Evolutionary conservation across 352 stramenopile genomes (phyloP), one percentile per base, ranked within the genome.

Genomic region (Globisporangium recalcitrans): DNA sequence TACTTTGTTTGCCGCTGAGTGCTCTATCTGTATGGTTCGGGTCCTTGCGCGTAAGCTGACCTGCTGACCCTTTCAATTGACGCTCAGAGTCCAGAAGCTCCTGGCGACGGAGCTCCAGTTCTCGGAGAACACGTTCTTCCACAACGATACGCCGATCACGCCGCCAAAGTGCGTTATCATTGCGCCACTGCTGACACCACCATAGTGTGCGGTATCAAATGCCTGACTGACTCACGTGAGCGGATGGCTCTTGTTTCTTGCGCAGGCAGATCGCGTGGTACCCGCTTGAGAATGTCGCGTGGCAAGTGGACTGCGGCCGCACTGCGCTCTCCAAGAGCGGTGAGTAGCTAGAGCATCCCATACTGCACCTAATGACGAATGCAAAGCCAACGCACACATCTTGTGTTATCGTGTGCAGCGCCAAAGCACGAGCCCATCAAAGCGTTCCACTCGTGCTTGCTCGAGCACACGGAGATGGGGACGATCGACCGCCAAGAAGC

Each of bases 401-500:
- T 42, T 22, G 1, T 3, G 2, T 3, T 40, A 2, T 36, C 40
- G 36, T 48, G 4, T 13, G 7, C 62, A 91, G 86, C 86, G 4
- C 83, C 84, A n/a, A 90, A 91, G 67, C 68, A 90, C 52, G 81
- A 77, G 34, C 75, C 73, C n/a, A 73, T 98, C 24, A 77, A 93
- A 65, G 68, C 78, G 19, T 95, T 99, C 58, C 94, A 98, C 73
- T 63, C 91, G 29, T 97, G 81, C 71, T 78, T 99, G 42, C 85
- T 98, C 38, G 78, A 91, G 52, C 83, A 99, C 62, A 98, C 88
- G 19, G 81, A 97, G 31, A 79, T 76, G 48, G 95, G 97, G 19
- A 93, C 87, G 48, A 86, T 99, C 13, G 97, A 97, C 42, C 90
- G 98, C 13, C 97, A 99, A 69, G 98, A 99, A 68, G 83, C 97